Percentiles rank a stretch among this genome's conserved stretches.
Conservation (phyloP, 805 yeast species). For the Wickerhamomyces queroliae region DNA sequence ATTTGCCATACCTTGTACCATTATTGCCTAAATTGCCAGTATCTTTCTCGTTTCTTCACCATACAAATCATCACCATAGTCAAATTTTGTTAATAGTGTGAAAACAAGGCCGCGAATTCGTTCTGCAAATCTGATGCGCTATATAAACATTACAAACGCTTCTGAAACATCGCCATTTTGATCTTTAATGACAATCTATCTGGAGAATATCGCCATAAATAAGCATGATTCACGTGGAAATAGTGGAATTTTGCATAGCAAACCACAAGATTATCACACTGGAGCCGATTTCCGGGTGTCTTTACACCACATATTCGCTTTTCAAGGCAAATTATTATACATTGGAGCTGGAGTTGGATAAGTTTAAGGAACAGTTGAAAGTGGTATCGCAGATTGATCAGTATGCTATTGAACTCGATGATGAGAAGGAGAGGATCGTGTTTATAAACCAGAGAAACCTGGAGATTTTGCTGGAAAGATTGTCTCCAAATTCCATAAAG, state of each 20-base stretch:
- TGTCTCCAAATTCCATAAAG: background rate
- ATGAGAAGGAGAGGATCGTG: slow-evolving; percentile 1
- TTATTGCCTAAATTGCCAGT: too few relatives aligned
- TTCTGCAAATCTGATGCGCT: too few relatives aligned
- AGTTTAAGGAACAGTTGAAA: slow-evolving; percentile 6
- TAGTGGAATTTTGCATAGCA: slow-evolving; percentile 8
- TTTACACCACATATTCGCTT: slow-evolving; percentile 7
- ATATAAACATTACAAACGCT: too few relatives aligned
- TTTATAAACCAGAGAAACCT: slow-evolving; percentile 16
- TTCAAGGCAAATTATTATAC: slow-evolving; percentile 6
- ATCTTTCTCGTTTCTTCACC: too few relatives aligned
- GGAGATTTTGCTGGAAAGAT: slow-evolving; percentile 1
- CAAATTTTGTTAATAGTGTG: too few relatives aligned
- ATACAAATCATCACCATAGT: too few relatives aligned
- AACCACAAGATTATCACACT: slow-evolving; percentile 7
- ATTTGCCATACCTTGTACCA: too few relatives aligned
- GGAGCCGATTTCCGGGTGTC: slow-evolving; percentile 12
- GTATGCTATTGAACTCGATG: slow-evolving; percentile 2
- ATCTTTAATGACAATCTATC: too few relatives aligned
- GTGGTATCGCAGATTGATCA: slow-evolving; percentile 8
- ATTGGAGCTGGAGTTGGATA: background rate
- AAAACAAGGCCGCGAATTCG: too few relatives aligned
- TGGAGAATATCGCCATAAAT: background rate
- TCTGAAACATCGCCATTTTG: too few relatives aligned
- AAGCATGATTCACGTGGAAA: background rate